These are phyloP conservation scores for Hemileia vastatrix DNA, from an alignment of 1,284 basidiomycete species.

Conservation along the genomic window DNA sequence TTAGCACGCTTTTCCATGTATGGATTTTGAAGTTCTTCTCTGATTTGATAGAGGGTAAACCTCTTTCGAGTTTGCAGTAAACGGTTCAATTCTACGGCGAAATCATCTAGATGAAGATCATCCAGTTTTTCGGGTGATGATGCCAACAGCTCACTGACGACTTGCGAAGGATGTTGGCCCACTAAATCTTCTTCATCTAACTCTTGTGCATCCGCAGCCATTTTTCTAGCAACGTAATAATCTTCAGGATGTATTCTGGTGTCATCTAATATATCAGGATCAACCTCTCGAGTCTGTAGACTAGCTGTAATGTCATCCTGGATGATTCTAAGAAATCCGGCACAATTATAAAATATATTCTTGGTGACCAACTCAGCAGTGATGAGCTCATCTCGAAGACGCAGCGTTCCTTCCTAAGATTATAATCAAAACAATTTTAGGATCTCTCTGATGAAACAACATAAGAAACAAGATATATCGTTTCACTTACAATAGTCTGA, in stretches of 20 bases:
- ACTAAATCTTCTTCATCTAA: constrained; percentile 81
- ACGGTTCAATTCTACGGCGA: constrained; percentile 68
- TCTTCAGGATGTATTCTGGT: constrained; percentile 97
- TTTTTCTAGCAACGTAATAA: constrained; percentile 94
- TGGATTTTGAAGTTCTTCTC: constrained; percentile 74
- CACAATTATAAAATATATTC: constrained; percentile 79
- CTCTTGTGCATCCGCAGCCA: constrained; percentile 94
- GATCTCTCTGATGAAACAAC: constrained; percentile 4
- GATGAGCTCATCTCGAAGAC: constrained; percentile 76
- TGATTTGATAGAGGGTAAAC: constrained; percentile 75
- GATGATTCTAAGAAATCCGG: constrained; percentile 77
- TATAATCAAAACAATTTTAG: constrained; percentile 26
- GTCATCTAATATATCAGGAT: constrained; percentile 80
- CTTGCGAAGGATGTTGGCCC: constrained; percentile 65
- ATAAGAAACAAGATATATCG: constrained; percentile 32
- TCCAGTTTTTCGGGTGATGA: constrained; percentile 74
- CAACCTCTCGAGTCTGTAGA: constrained; percentile 51
- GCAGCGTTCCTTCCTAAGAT: constrained; percentile 64
- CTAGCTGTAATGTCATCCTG: constrained; percentile 61
- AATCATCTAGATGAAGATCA: constrained; percentile 91
- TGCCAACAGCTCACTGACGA: constrained; percentile 72
- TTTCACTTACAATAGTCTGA: constrained; percentile 48
- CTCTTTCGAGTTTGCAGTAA: constrained; percentile 60
- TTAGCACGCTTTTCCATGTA: constrained; percentile 66
- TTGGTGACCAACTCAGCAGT: constrained; percentile 61